These are phyloP conservation scores for Chaetomium olivaceum DNA, from an alignment of 2,329 filamentous ascomycete genomes.

Conservation along the genomic window DNA sequence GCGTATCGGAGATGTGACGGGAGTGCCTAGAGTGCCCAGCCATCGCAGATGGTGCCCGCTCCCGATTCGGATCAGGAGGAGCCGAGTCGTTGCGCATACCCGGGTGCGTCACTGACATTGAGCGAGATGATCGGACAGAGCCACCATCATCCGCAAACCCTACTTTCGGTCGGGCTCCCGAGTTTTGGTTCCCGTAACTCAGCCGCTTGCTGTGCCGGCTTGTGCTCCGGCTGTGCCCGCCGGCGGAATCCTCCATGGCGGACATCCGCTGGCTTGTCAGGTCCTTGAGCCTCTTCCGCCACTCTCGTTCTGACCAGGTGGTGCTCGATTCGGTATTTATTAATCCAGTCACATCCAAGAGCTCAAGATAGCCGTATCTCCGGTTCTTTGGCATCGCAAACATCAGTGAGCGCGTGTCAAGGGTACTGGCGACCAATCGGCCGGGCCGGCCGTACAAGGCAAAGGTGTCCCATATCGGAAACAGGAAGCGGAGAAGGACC, in stretches of 20 bases:
- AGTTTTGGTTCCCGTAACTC: constrained; percentile 49
- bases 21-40: constrained; percentile 41
- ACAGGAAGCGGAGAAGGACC: constrained; percentile 88
- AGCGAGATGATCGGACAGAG: constrained; percentile 55
- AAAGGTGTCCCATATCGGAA: constrained; percentile 93
- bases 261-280: constrained; percentile 79
- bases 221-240: constrained; percentile 52
- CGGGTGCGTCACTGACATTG: constrained; percentile 49
- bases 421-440: constrained; percentile 80
- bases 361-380: constrained; percentile 87
- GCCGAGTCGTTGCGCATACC: constrained; percentile 52
- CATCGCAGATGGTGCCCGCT: constrained; percentile 41
- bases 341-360: constrained; percentile 77
- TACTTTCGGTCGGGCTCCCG: constrained; percentile 48
- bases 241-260: constrained; percentile 54
- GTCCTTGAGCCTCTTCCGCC: constrained; percentile 87
- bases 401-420: constrained; percentile 90
- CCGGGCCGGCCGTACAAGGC: constrained; percentile 86
- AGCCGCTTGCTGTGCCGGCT: constrained; percentile 60
- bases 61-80: constrained; percentile 46
- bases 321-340: constrained; percentile 77
- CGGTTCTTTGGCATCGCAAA: constrained; percentile 93
- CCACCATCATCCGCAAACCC: constrained; percentile 59
- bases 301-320: constrained; percentile 81
- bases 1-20: constrained; percentile 52